Percentiles rank a stretch among this genome's conserved stretches.
These are phyloP conservation scores for Fraxinus albicans DNA, from an alignment of 305 asterid genomes.

Conservation along the genomic window DNA sequence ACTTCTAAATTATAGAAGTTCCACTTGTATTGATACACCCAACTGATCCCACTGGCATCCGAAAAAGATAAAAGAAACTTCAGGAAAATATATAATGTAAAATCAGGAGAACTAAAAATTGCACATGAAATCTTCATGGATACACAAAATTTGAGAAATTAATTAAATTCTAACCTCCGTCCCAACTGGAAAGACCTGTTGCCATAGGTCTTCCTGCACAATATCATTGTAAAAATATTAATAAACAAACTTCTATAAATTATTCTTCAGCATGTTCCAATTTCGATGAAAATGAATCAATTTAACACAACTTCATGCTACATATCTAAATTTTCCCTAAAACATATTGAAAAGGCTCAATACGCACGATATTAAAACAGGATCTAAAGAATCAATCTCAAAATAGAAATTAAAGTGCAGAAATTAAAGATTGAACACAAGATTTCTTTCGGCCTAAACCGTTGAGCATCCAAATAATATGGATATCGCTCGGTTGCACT, in stretches of 20 bases:
- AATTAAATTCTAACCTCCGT: conserved; percentile 35
- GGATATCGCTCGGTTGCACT: too few species aligned
- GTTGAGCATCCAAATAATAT: too few species aligned
- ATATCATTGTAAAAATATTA: neutral
- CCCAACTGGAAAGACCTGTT: conserved; percentile 55
- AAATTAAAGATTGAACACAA: too few species aligned
- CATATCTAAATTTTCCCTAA: neutral
- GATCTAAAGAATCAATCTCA: too few species aligned
- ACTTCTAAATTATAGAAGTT: conserved; percentile 64
- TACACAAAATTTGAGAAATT: conserved; percentile 1
- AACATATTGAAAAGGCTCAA: neutral
- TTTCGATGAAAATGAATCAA: neutral
- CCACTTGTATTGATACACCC: conserved; percentile 72
- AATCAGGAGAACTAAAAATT: neutral
- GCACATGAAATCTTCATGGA: neutral
- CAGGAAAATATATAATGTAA: neutral
- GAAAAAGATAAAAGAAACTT: neutral
- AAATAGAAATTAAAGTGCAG: too few species aligned
- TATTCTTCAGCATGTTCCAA: neutral
- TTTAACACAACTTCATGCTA: neutral
- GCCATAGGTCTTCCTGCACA: conserved; percentile 54
- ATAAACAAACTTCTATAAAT: neutral
- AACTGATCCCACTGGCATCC: conserved; percentile 67
- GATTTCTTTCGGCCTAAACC: too few species aligned
- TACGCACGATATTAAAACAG: neutral